A percentile compares a stretch with the other conserved stretches of the same genome.
These are phyloP conservation scores for Fraxinus albicans DNA, from an alignment of 305 asterid genomes.

Conservation along the genomic window DNA sequence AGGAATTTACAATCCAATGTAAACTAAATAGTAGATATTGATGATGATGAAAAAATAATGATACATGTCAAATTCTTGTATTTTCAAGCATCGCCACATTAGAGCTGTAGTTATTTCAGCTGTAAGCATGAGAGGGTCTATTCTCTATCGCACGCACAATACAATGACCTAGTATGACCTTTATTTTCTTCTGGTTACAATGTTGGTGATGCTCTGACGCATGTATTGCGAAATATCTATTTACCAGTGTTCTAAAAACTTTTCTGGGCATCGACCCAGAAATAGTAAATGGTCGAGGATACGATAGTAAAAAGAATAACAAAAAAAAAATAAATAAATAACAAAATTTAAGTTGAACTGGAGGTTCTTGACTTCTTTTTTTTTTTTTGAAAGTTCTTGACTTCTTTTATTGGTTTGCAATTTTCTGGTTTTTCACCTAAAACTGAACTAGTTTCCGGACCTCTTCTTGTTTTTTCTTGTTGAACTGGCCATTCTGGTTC, in stretches of 20 bases:
- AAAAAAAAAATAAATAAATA: neutral
- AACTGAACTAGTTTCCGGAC: neutral
- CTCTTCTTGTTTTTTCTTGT: neutral
- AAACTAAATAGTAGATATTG: neutral
- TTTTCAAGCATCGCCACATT: neutral
- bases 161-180: constrained; percentile 2
- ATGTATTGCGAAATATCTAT: neutral
- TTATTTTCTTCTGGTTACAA: neutral
- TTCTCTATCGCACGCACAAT: neutral
- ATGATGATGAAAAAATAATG: neutral
- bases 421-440: neutral
- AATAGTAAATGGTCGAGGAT: neutral
- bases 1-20: neutral
- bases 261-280: neutral
- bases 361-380: neutral
- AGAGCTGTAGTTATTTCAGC: neutral
- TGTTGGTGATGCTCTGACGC: neutral
- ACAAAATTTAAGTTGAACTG: neutral
- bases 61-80: neutral
- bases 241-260: neutral
- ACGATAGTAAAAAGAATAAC: neutral
- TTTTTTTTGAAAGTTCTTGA: neutral
- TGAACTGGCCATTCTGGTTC: neutral
- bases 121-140: neutral
- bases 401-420: neutral